Base-by-base conservation (phyloP, 306 rosid genomes). In the Dicorynia guianensis region DNA sequence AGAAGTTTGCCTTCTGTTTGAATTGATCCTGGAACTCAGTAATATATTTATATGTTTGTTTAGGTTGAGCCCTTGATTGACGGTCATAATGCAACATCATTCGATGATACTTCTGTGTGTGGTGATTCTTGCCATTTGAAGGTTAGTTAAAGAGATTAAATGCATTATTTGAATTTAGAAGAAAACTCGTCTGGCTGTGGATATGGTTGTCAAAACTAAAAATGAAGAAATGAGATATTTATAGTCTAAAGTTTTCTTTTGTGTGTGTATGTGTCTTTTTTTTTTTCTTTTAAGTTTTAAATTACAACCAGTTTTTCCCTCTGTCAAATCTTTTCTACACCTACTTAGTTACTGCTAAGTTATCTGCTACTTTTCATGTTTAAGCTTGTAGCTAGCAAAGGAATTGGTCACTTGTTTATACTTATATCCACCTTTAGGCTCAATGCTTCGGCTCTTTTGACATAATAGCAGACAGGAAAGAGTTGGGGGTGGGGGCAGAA, bases 121-220 rank as follows among this genome's bases (percentile, higher is more conserved):
- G 83, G 81, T 40, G 50, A 83, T 74, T 83, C 85, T 71, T 89
- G 91, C 81, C 83, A 86, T 76, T 78, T 95, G 60, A 95, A 92
- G 98, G 98, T 95, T 72, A 67, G 87, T 61, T 43, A 34, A 75
- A 52, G 17, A 64, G 59, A 69, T 42, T 40, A 44, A 49, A 54
- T 78, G 33, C 79, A 61, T 34, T 61, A 53, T 49, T 76, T 58
- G 40, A 80, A 50, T 63, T 5, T 30, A 63, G 17, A 8, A 47
- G 69, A 61, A 69, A 25, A 25, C 69, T 38, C 20, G 58, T 63
- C 59, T 44, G 17, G 52, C 47, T 54, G 54, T 80, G 54, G 67
- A 18, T 76, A 38, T 18, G 33, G 40, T 67, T 25, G 3, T 54
- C 10, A 33, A 52, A 25, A 75, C 9, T 47, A 19, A 12, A 49